Conservation (phyloP, 1,284 basidiomycete species). For the Tremellales sp. region DNA sequence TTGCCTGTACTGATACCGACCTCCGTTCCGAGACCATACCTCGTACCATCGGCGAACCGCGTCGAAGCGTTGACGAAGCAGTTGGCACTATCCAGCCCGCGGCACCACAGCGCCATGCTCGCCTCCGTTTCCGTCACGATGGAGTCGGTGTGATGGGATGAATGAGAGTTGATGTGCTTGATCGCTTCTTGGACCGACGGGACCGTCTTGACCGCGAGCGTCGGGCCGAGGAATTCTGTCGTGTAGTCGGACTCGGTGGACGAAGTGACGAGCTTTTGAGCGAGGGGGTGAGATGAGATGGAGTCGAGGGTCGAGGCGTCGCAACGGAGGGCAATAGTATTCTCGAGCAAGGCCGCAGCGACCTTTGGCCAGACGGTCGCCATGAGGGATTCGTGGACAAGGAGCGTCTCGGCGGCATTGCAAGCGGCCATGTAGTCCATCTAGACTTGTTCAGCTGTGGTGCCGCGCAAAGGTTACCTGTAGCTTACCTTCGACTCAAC, state of each 20-base stretch:
- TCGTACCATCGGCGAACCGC: constrained; percentile 92
- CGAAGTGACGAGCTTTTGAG: constrained; percentile 53
- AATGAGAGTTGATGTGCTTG: constrained; percentile 84
- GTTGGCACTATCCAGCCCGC: constrained; percentile 85
- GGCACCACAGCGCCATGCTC: constrained; percentile 70
- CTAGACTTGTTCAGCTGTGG: constrained; percentile 50
- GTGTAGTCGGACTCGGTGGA: constrained; percentile 65
- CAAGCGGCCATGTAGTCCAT: constrained; percentile 94
- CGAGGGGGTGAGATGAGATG: constrained; percentile 46
- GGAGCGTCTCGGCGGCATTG: constrained; percentile 86
- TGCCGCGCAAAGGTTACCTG: background rate
- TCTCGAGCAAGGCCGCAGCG: constrained; percentile 65
- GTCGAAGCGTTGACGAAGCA: constrained; percentile 94
- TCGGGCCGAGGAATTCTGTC: constrained; percentile 84
- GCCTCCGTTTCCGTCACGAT: constrained; percentile 79
- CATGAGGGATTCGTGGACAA: constrained; percentile 72
- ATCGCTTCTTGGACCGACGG: constrained; percentile 71
- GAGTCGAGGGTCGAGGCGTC: constrained; percentile 63
- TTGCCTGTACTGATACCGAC: constrained; percentile 96
- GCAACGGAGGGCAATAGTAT: constrained; percentile 73
- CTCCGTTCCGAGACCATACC: constrained; percentile 96
- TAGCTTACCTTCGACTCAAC: constrained; percentile 82
- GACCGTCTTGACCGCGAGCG: constrained; percentile 72
- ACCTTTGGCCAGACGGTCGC: constrained; percentile 73
- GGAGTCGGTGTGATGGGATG: constrained; percentile 90